phyloP scores from a whole-genome alignment of 2,329 filamentous ascomycete genomes.

The Clarireedia hainanense region DNA sequence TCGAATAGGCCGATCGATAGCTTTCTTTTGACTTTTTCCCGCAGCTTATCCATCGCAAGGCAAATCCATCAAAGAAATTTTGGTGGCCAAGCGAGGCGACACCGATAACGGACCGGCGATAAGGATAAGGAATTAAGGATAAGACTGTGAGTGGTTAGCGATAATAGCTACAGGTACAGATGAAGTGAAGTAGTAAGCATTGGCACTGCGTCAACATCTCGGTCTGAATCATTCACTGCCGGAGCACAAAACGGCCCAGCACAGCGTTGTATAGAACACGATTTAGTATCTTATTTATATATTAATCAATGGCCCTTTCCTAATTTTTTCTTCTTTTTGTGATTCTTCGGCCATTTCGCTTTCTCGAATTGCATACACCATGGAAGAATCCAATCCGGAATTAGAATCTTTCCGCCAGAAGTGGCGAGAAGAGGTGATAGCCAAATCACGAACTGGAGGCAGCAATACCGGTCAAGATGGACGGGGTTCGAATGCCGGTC shows the following conservation, averaged over 20 bases:
- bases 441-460: conserved; percentile 17
- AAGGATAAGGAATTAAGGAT: background rate
- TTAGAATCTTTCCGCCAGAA: conserved; percentile 78
- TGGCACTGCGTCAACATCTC: background rate
- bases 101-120: conserved; percentile 5
- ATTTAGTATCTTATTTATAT: no score
- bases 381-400: conserved; percentile 52
- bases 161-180: background rate
- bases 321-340: background rate
- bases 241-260: no score
- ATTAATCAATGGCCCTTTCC: background rate
- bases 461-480: conserved; percentile 12
- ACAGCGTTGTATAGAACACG: no score
- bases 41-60: no score
- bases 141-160: conserved; percentile 7
- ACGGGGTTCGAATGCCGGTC: conserved; percentile 3
- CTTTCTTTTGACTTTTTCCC: no score
- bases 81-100: background rate
- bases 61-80: background rate
- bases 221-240: background rate
- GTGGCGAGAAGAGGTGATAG: conserved; percentile 65
- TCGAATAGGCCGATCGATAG: background rate
- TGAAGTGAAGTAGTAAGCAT: no score
- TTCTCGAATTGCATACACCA: conserved; percentile 3
- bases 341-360: no score